Evolutionary conservation across 73 alveolate species (phyloP).

Genomic region (Blepharisma stoltei): DNA sequence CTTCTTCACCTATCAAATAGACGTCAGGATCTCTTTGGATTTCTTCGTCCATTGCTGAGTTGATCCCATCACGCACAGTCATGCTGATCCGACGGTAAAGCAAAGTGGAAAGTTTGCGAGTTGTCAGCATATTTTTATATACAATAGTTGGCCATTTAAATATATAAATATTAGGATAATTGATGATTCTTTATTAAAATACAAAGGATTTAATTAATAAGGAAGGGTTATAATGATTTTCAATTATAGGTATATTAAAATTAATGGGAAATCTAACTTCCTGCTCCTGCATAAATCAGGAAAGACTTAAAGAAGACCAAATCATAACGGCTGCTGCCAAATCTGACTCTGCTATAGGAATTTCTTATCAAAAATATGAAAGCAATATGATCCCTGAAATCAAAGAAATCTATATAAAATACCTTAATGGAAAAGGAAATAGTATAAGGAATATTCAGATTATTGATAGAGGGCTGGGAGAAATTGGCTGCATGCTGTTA

Average conservation of each 20-base stretch:
- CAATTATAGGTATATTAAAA: no score
- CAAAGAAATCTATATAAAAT: not conserved
- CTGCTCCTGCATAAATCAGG: not conserved
- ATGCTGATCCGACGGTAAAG: slow-evolving; percentile 29
- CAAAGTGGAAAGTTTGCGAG: not conserved
- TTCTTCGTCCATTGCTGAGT: slow-evolving; percentile 87
- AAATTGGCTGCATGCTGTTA: not conserved
- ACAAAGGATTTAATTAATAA: no score
- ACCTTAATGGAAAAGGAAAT: not conserved
- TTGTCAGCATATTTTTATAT: no score
- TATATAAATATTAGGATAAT: no score
- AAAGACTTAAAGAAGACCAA: not conserved
- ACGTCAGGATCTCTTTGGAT: slow-evolving; percentile 78
- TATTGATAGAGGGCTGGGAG: not conserved
- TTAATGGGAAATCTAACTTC: not conserved
- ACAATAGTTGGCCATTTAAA: no score
- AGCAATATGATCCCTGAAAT: not conserved
- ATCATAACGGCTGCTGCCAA: not conserved
- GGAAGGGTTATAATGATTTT: no score
- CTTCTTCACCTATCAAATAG: slow-evolving; percentile 88
- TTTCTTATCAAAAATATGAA: not conserved
- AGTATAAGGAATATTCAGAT: not conserved
- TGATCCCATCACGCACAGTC: slow-evolving; percentile 86
- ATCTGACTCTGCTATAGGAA: not conserved
- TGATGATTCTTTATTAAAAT: no score